Base-by-base conservation (phyloP, 2,329 filamentous ascomycete genomes). In the Fusarium pininemorale region DNA sequence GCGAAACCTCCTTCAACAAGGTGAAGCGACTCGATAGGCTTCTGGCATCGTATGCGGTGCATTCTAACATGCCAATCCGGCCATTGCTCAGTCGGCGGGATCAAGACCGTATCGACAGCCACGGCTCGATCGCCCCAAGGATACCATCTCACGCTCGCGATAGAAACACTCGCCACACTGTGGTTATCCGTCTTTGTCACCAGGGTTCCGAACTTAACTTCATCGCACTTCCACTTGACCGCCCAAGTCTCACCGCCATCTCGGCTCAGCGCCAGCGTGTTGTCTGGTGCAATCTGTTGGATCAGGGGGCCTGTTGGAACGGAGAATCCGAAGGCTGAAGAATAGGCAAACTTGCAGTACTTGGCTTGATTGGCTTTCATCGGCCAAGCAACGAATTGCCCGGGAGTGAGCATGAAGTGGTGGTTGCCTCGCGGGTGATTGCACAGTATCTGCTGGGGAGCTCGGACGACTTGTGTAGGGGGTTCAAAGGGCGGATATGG, bases 331-430 rank as follows among this genome's bases (percentile, higher is more conserved):
- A 87, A 87, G 0, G 83, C 75, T 0, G 86, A 87, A 0, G 86
- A 87, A 72, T 87, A 87, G 7, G 84, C 84, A 47, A 87, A 85
- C 66, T 86, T 87, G 67, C 80, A 80, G 66, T 87, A 87, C 59
- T 87, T 87, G 5, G 85, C 83, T 66, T 85, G 79, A 0, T 73
- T 81, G 1, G 82, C 82, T 68, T 85, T 85, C 70, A 83, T 80
- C 0, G 79, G 80, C 79, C 79, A 82, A 10, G 67, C 77, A 4
- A 80, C 80, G 28, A 83, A 84, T 44, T 86, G 84, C 0, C 82
- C 83, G 0, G 81, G 79, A 0, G 84, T 83, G 0, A 86, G 79
- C 32, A 85, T 75, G 67, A 85, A 87, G 62, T 86, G 85, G 55
- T 87, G 85, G 10, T 77, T 77, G 0, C 77, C 75, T 0, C 20